Conservation (phyloP, 1,284 basidiomycete species). For the Coniophora puteana region DNA sequence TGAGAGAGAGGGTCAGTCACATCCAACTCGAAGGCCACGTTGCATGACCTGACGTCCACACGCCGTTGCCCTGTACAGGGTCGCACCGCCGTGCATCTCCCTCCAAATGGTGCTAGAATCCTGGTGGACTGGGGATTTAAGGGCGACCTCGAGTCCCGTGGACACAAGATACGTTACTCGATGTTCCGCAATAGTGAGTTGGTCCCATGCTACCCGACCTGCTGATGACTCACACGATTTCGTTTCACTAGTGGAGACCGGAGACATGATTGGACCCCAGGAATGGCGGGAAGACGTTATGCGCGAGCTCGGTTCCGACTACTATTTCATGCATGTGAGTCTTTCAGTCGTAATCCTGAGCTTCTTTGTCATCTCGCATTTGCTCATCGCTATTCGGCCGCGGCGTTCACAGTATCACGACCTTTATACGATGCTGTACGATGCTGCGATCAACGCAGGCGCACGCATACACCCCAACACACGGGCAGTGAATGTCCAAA, state of each 20-base stretch:
- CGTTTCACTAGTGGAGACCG: conserved; percentile 37
- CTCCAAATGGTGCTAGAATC: conserved; percentile 52
- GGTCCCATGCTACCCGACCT: not conserved
- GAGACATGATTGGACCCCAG: conserved; percentile 39
- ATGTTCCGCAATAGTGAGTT: conserved; percentile 23
- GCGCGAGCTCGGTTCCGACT: conserved; percentile 50
- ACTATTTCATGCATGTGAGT: conserved; percentile 45
- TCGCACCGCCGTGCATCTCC: conserved; percentile 46
- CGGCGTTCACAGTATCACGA: conserved; percentile 51
- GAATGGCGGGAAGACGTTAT: conserved; percentile 53
- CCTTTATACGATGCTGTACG: conserved; percentile 38
- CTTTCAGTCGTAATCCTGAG: not conserved
- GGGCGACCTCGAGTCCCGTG: conserved; percentile 33
- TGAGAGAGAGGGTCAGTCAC: conserved; percentile 20
- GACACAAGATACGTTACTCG: conserved; percentile 23
- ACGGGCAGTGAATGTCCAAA: conserved; percentile 29
- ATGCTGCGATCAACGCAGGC: conserved; percentile 37
- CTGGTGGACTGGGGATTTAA: conserved; percentile 48
- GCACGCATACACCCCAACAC: conserved; percentile 37
- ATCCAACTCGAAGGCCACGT: not conserved
- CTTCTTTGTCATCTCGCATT: too few species aligned
- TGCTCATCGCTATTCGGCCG: too few species aligned
- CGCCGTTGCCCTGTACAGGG: conserved; percentile 35
- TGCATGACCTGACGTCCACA: too few species aligned
- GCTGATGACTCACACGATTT: not conserved